A percentile compares a stretch with the other conserved stretches of the same genome.
These are phyloP conservation scores for Rhodotorula sphaerocarpa DNA, from an alignment of 768 basidiomycete genomes.

Conservation along the genomic window DNA sequence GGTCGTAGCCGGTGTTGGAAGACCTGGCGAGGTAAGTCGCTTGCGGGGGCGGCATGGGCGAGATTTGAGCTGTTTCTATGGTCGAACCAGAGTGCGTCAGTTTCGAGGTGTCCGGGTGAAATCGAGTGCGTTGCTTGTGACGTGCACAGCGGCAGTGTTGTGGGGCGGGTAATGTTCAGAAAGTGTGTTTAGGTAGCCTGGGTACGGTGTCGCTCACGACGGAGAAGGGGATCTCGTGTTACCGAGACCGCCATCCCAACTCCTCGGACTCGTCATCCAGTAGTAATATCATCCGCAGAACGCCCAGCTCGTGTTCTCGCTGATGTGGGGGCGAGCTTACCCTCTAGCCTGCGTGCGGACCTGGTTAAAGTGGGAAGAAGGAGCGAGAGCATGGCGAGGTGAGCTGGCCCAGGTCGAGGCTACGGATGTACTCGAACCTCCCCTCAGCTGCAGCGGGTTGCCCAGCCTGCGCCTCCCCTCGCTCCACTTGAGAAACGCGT, in stretches of 20 bases:
- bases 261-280: constrained; percentile 26
- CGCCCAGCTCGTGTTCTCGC: too few species aligned
- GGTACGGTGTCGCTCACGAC: constrained; percentile 7
- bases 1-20: constrained; percentile 19
- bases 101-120: background rate
- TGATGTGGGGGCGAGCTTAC: too few species aligned
- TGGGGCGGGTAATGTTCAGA: too few species aligned
- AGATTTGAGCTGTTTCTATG: too few species aligned
- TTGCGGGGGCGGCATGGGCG: constrained; percentile 16
- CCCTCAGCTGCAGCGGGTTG: too few species aligned
- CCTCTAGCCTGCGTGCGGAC: too few species aligned
- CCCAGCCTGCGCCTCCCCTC: background rate
- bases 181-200: constrained; percentile 36
- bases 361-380: too few species aligned
- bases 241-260: constrained; percentile 21
- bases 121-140: too few species aligned
- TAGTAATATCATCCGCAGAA: constrained; percentile 10
- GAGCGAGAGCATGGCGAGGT: too few species aligned
- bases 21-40: constrained; percentile 4
- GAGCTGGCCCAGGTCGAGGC: too few species aligned
- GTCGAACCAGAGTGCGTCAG: background rate
- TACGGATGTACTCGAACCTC: too few species aligned
- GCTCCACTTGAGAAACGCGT: background rate
- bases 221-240: constrained; percentile 2
- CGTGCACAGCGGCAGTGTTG: too few species aligned